Evolutionary conservation across 2,329 filamentous ascomycete genomes (phyloP), one percentile per base, ranked within the genome.

Genomic region (Bretziella fagacearum): DNA sequence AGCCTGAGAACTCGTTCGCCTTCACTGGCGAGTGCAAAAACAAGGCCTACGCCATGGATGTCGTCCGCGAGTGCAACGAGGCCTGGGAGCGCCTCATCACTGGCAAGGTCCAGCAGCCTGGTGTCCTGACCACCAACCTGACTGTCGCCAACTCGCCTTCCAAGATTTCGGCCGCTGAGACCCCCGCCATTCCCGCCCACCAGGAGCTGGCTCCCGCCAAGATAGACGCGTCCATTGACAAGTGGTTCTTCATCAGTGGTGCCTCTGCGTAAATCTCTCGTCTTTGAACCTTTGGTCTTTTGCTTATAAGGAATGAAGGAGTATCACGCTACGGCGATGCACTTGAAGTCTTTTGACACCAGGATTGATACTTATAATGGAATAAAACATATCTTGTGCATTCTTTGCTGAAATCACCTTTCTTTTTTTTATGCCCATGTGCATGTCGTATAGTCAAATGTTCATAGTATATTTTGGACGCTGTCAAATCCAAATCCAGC

Each of bases 11-110:
- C 79, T 91, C 96, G 73, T 98, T 98, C 63, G 91, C 91, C 60
- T 98, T 98, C 74, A 95, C 87, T 51, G 91, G 91, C 72, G 91
- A 98, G 75, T 96, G 89, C 84, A 98, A 98, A 82, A 98, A 98
- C 81, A 93, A 87, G 79, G 85, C 82, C 58, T 95, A 96, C 66
- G 91, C 91, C 64, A 81, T 82, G 65, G 91, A 98, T 54, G 84
- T 98, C 60, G 78, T 98, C 63, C 84, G 81, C 56, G 91, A 98
- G 74, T 96, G 91, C 65, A 77, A 77, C 58, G 91, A 96, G 70
- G 87, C 91, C 53, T 98, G 91, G 91, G 85, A 95, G 69, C 85
- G 81, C 67, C 78, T 98, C 57, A 84, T 95, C 65, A 82, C 83
- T 52, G 89, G 89, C 73, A 91, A 93, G 77, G 79, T 79, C 56